Conservation (phyloP, 2,329 filamentous ascomycete genomes). For the Ceratocystiopsis sp. region DNA sequence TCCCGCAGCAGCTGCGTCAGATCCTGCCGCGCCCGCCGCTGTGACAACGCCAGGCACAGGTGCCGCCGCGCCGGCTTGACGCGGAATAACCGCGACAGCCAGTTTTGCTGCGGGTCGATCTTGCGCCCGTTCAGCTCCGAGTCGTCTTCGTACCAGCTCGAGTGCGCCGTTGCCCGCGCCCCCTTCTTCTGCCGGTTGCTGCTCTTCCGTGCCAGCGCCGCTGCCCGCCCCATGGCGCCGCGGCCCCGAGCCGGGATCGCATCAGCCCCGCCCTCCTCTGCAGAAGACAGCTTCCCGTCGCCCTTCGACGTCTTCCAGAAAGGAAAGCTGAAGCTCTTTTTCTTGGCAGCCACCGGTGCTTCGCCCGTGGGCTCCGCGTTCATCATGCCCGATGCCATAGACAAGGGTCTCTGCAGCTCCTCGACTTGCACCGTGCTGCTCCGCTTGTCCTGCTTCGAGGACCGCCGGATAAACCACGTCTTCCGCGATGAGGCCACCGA, state of each 20-base stretch:
- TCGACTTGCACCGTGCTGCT: slow-evolving; percentile 1
- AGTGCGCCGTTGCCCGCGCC: not conserved
- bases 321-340: slow-evolving; percentile 35
- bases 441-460: slow-evolving; percentile 9
- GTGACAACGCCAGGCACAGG: slow-evolving; percentile 58
- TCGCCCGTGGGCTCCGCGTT: not conserved
- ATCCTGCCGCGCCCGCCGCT: slow-evolving; percentile 60
- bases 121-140: slow-evolving; percentile 28
- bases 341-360: slow-evolving; percentile 14
- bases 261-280: slow-evolving; percentile 21
- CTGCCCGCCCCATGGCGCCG: no score
- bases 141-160: slow-evolving; percentile 12
- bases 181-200: slow-evolving; percentile 1
- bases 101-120: slow-evolving; percentile 59
- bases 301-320: slow-evolving; percentile 36
- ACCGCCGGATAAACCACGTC: slow-evolving; percentile 10
- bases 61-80: slow-evolving; percentile 68
- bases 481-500: not conserved
- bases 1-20: slow-evolving; percentile 57
- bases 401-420: not conserved
- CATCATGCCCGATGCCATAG: no score
- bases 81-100: slow-evolving; percentile 77
- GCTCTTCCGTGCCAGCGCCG: no score
- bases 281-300: slow-evolving; percentile 25
- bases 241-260: no score